phyloP scores from a whole-genome alignment of 768 basidiomycete genomes.

The Panellus pusillus region DNA sequence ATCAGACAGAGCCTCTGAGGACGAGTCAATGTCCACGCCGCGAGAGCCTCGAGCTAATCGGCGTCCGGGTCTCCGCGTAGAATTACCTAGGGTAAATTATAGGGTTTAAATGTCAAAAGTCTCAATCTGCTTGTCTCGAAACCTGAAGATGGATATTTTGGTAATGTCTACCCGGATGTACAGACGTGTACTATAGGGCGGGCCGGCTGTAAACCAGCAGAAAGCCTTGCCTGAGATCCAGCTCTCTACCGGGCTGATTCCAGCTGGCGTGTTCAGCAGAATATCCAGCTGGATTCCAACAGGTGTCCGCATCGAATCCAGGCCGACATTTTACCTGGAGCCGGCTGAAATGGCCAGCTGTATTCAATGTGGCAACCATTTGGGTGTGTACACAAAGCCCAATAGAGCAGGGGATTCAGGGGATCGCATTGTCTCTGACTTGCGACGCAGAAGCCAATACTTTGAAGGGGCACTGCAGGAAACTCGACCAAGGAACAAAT shows the following conservation, averaged over 20 bases:
- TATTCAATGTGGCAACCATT: no score
- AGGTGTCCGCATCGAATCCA: no score
- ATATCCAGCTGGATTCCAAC: background rate
- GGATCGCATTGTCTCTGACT: no score
- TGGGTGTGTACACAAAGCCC: no score
- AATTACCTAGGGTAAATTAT: conserved; percentile 1
- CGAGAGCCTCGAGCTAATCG: background rate
- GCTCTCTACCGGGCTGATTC: background rate
- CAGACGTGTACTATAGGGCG: background rate
- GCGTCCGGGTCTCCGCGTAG: background rate
- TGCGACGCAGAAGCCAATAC: no score
- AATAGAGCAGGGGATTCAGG: no score
- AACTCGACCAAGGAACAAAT: no score
- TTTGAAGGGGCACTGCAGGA: no score
- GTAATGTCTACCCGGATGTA: background rate
- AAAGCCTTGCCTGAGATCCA: background rate
- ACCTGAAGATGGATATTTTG: background rate
- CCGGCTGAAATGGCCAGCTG: no score
- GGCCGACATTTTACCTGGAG: no score
- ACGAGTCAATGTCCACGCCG: background rate
- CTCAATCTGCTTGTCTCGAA: background rate
- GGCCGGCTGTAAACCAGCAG: background rate
- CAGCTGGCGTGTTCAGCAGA: background rate
- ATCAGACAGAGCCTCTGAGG: background rate
- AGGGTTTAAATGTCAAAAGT: background rate